Evolutionary conservation across 257 asterid species (phyloP), one percentile per base, ranked within the genome.

Genomic region (Jasminum sambac): DNA sequence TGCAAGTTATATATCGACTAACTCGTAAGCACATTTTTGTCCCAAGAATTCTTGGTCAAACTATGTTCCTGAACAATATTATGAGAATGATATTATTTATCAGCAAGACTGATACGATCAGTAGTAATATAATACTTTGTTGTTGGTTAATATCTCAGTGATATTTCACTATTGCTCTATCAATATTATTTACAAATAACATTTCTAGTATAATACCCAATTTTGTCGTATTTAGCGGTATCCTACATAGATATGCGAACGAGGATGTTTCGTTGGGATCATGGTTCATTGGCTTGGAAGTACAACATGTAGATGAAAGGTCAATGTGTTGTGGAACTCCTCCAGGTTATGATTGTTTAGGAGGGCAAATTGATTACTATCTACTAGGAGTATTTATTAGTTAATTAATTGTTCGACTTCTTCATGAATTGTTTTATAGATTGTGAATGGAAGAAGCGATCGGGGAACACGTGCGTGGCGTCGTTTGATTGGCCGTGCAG

Each of bases 401-500:
- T 50, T 17, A 6, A 50, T n/a, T 17, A 6, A 50, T 50, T 50
- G 19, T 50, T 50, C 25, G 26, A 50, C n/a, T 17, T 52, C 17
- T 5, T n/a, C 26, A 2, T n/a, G n/a, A 55, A 55, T 21, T 8
- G 11, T 39, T 23, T 26, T 17, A 11, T 8, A 85, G 96, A 88
- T 43, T 90, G 96, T 50, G 87, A 86, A 67, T 78, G 77, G 30
- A 86, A 80, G 69, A 59, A 82, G 1, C 64, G 57, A 21, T 82
- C 73, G 69, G 93, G 96, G 78, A 88, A 84, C 58, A 39, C 81
- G 52, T 90, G 96, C 48, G 90, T 82, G 59, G 92, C 96, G 5
- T 84, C 96, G 12, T 90, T 90, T 70, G 96, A 90, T 77, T 90
- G 96, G 96, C 25, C 83, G 42, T 90, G 96, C 83, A 90, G 96